Evolutionary conservation across 257 asterid species (phyloP).

Genomic region (Rehmannia glutinosa): DNA sequence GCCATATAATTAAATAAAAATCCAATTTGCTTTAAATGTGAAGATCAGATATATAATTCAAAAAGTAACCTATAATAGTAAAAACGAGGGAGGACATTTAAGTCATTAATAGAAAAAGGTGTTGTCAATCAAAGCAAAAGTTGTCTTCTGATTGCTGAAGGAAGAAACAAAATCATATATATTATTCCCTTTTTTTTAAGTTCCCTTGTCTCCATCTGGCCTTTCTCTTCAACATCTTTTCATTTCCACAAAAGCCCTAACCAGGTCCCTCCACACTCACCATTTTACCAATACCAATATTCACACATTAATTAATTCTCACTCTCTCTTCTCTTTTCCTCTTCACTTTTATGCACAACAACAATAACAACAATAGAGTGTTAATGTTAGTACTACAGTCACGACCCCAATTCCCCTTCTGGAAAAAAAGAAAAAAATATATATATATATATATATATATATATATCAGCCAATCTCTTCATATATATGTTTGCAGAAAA

Average conservation of each 20-base stretch:
- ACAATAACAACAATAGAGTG: background rate
- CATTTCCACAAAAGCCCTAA: slow-evolving; percentile 69
- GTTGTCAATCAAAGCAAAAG: slow-evolving; percentile 63
- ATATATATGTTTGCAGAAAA: slow-evolving; percentile 32
- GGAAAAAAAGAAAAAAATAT: slow-evolving; percentile 13
- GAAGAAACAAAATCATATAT: slow-evolving; percentile 49
- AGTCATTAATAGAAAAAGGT: slow-evolving; percentile 44
- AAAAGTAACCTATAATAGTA: background rate
- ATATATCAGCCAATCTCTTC: slow-evolving; percentile 27
- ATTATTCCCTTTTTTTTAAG: slow-evolving; percentile 34
- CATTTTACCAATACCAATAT: slow-evolving; percentile 21
- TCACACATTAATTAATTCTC: background rate
- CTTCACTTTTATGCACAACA: background rate
- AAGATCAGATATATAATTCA: background rate
- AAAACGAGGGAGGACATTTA: slow-evolving; percentile 30
- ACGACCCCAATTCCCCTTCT: background rate
- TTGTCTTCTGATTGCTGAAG: slow-evolving; percentile 21
- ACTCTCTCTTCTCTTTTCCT: background rate
- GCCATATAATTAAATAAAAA: too few species aligned
- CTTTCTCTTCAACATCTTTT: background rate
- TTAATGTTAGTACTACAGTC: slow-evolving; percentile 30
- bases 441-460: too few species aligned
- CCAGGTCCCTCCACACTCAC: slow-evolving; percentile 27
- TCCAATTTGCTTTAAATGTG: background rate
- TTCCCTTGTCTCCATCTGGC: slow-evolving; percentile 33